phyloP scores from a whole-genome alignment of 768 basidiomycete species.

The Paxillus rubicundulus region DNA sequence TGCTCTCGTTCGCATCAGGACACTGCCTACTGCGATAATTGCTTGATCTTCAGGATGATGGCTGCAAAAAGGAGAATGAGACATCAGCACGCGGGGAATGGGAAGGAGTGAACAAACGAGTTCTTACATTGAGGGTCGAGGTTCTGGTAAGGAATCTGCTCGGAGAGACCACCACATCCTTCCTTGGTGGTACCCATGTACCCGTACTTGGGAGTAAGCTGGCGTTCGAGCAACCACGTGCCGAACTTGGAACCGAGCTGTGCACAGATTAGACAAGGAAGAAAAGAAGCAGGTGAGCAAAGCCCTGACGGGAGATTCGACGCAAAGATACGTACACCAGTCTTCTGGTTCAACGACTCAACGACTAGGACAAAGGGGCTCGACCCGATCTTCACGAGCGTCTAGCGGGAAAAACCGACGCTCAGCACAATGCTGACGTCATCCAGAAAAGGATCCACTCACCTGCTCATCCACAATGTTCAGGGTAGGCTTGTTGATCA shows the following conservation, averaged over 20 bases:
- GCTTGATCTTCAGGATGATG: slow-evolving; percentile 46
- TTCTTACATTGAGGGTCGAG: slow-evolving; percentile 74
- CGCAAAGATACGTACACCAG: slow-evolving; percentile 47
- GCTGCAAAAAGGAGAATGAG: slow-evolving; percentile 27
- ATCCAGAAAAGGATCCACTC: slow-evolving; percentile 10
- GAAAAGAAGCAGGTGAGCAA: neutral
- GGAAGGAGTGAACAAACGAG: neutral
- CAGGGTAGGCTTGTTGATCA: slow-evolving; percentile 84
- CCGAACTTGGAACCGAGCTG: slow-evolving; percentile 80
- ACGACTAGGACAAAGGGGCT: slow-evolving; percentile 81
- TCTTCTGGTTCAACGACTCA: slow-evolving; percentile 87
- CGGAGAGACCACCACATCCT: slow-evolving; percentile 72
- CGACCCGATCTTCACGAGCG: slow-evolving; percentile 65
- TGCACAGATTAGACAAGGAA: neutral
- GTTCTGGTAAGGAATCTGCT: slow-evolving; percentile 81
- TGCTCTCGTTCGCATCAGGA: neutral
- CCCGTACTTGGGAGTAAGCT: slow-evolving; percentile 73
- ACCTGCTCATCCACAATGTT: slow-evolving; percentile 84
- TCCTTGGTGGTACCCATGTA: slow-evolving; percentile 82
- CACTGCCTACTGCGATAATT: slow-evolving; percentile 31
- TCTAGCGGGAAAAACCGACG: slow-evolving; percentile 29
- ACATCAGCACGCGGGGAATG: neutral
- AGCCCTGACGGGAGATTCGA: neutral
- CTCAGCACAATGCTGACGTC: neutral
- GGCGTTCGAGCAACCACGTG: slow-evolving; percentile 82